Evolutionary conservation across 208 protist species (phyloP), one percentile per base, ranked within the genome.

Genomic region (Sergeia podlipaevii): DNA sequence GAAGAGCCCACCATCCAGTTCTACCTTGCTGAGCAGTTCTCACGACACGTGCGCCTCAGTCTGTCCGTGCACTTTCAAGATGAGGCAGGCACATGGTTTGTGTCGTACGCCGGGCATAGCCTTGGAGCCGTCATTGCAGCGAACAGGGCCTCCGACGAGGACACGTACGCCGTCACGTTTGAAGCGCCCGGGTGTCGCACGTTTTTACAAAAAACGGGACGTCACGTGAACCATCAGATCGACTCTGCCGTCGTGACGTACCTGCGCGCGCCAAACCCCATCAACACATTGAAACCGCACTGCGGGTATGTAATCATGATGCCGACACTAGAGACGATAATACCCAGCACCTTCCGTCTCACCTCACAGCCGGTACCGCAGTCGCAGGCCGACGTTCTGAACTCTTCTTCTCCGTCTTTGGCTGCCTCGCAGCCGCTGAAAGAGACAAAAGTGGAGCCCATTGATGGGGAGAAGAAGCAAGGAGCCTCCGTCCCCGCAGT

Each of bases 91-190:
- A 58, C 65, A 36, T 93, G 76, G 71, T 72, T 74, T 38, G 42
- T 96, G 18, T 88, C 76, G 45, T 92, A 96, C 69, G 95, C 90
- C 0, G 90, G 90, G 0, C 90, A 96, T 64, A 94, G 86, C 68
- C 78, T 96, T 20, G 90, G 90, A 18, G 90, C 86, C 33, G 80
- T 95, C 58, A 68, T 96, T 43, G 90, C 90, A 1, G 67, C 84
- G 18, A 77, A 68, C 50, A 63, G 90, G 24, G 87, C 90, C 0
- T 64, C 85, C 21, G 81, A 88, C 46, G 87, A 95, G 36, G 65
- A 65, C 27, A 89, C 85, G 20, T 70, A 74, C 30, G 90, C 86
- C 17, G 65, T 96, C 33, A 89, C 83, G 2, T 96, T 96, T 64
- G 90, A 96, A 49, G 81, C 85, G 0, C 86, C 90, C 0, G 90